Evolutionary conservation across 164 flowering plant species (phyloP).

Genomic region (Annona squamosa): DNA sequence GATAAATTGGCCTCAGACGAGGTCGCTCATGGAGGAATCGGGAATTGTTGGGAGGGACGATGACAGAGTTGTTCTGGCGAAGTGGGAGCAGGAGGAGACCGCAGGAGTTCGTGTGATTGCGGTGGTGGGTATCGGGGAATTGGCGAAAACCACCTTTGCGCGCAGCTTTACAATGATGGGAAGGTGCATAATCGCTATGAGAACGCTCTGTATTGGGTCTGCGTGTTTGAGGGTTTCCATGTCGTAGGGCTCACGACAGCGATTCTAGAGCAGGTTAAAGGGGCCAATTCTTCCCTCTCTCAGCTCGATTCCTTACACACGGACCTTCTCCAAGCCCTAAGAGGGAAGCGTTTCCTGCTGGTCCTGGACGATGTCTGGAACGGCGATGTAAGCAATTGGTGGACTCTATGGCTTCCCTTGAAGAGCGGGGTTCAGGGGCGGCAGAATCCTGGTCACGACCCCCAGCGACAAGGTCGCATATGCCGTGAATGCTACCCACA

Average conservation of each 20-base stretch:
- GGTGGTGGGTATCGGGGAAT: constrained; percentile 1
- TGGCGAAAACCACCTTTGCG: constrained; percentile 5
- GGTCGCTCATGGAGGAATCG: not conserved
- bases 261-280: not conserved
- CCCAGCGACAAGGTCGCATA: not conserved
- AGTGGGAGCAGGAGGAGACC: not conserved
- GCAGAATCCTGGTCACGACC: not conserved
- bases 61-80: not conserved
- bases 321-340: not conserved
- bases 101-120: not conserved
- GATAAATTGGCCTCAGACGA: not conserved
- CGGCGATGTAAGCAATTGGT: not conserved
- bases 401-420: not conserved
- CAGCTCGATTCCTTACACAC: not conserved
- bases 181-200: not conserved
- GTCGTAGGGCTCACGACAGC: not conserved
- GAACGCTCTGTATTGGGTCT: not conserved
- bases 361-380: constrained; percentile 11
- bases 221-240: not conserved
- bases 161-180: not conserved
- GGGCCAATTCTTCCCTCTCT: not conserved
- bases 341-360: not conserved
- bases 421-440: not conserved
- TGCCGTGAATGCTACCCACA: not conserved
- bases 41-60: not conserved